Base-by-base conservation (phyloP, 2,329 filamentous ascomycete species). In the Huntiella savannae region DNA sequence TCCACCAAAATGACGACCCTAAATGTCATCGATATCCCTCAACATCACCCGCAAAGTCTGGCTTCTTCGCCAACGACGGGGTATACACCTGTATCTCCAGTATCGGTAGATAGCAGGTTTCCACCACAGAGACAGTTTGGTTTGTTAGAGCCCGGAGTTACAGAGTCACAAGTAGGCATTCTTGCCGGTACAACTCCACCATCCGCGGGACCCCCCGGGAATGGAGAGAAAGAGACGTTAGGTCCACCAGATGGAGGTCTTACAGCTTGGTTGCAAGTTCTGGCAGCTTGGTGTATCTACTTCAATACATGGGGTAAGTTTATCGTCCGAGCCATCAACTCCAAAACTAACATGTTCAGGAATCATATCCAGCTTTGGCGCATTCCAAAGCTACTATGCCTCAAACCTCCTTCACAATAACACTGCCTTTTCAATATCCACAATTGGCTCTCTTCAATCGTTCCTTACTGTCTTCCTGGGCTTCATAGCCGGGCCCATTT, bases 381-480 rank as follows among this genome's bases (percentile, higher is more conserved):
- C 59, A 32, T 63, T 57, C 46, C 58, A 62, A 47, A 49, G 55
- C 4, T 58, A 61, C 50, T 65, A 63, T 54, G 51, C 56, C 11
- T 42, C 43, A 5, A 34, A 51, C 16, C 49, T 57, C 5, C 56
- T 64, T 10, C n/a, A 6, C 1, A 13, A 35, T 12, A 45, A 48
- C 7, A 55, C 58, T 1, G 50, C 57, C 4, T 55, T 56, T 3
- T 50, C 55, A 2, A 60, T 61, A 34, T 55, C 61, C 2, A 62
- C 60, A 57, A 62, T 64, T 40, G 61, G 61, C 33, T 59, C 59
- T 10, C 49, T 60, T 3, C 60, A 63, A 46, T 54, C 55, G 0
- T 65, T 62, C 45, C 54, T 64, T 5, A 55, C 66, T 35, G 53
- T 65, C 8, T 49, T 60, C 11, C 52, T 59, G 1, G 59, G 62